Evolutionary conservation across 1,284 basidiomycete species (phyloP).

Genomic region (Trametes hirsuta): DNA sequence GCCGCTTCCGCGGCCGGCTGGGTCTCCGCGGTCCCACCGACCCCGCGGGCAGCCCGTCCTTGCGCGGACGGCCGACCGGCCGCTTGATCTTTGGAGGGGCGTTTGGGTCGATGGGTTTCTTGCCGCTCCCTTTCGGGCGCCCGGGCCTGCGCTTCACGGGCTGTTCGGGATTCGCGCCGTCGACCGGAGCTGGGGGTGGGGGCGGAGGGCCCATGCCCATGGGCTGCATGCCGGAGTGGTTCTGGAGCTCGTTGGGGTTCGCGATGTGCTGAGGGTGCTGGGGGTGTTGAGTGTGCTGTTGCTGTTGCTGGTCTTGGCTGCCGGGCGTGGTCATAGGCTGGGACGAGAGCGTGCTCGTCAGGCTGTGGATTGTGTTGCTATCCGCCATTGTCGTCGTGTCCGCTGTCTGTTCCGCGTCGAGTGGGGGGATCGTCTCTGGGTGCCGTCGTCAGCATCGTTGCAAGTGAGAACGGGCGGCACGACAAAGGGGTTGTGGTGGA

Average conservation of each 20-base stretch:
- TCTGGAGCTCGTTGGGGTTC: slow-evolving; percentile 17
- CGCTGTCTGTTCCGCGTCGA: neutral
- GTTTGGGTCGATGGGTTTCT: slow-evolving; percentile 48
- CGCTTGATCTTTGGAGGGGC: slow-evolving; percentile 49
- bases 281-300: slow-evolving; percentile 12
- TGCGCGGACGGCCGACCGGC: slow-evolving; percentile 58
- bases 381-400: slow-evolving; percentile 26
- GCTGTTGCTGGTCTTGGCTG: slow-evolving; percentile 12
- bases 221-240: slow-evolving; percentile 16
- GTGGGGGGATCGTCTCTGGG: neutral
- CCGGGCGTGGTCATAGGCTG: slow-evolving; percentile 22
- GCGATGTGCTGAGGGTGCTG: slow-evolving; percentile 21
- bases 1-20: slow-evolving; percentile 43
- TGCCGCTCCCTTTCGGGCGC: slow-evolving; percentile 57
- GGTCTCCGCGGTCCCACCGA: slow-evolving; percentile 44
- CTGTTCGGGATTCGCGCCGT: slow-evolving; percentile 26
- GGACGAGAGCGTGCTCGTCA: slow-evolving; percentile 30
- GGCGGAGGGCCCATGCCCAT: slow-evolving; percentile 19
- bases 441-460: slow-evolving; percentile 7
- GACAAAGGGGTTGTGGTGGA: slow-evolving; percentile 3
- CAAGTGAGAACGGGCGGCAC: neutral
- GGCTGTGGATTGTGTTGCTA: slow-evolving; percentile 26
- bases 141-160: slow-evolving; percentile 44
- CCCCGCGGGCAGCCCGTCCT: slow-evolving; percentile 61
- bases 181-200: slow-evolving; percentile 17